A percentile compares a stretch with the other conserved stretches of the same genome.
Conservation (phyloP, 2,329 filamentous ascomycete species). For the Davidsoniella neocaledoniae region DNA sequence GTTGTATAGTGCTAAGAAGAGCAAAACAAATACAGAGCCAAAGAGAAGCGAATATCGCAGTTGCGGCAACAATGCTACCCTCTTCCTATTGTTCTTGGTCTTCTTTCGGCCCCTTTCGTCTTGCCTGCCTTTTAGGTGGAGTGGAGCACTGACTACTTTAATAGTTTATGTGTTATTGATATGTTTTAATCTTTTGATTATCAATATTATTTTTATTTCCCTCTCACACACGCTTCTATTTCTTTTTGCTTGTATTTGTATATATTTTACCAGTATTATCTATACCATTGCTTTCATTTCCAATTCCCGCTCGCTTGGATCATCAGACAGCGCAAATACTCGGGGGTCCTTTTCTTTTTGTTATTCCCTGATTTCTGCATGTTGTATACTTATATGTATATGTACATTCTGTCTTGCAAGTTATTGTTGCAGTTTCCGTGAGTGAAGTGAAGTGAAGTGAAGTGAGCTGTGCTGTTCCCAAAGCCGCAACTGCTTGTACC, state of each 20-base stretch:
- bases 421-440: background rate
- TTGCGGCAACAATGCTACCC: background rate
- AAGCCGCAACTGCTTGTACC: background rate
- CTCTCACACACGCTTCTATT: too few species aligned
- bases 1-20: too few species aligned
- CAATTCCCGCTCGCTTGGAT: slow-evolving; percentile 4
- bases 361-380: background rate
- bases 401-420: too few species aligned
- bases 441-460: background rate
- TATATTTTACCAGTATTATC: background rate
- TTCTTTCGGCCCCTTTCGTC: background rate
- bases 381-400: too few species aligned
- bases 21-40: too few species aligned
- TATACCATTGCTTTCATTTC: slow-evolving; percentile 1
- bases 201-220: too few species aligned
- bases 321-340: background rate
- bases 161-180: background rate
- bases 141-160: too few species aligned
- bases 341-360: background rate
- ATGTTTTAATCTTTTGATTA: background rate
- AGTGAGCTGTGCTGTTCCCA: background rate
- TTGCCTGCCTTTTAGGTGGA: too few species aligned
- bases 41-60: too few species aligned
- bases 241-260: background rate
- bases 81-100: background rate